Evolutionary conservation across 495 filamentous ascomycete genomes (phyloP).

Genomic region (Achaetomiella virescens): DNA sequence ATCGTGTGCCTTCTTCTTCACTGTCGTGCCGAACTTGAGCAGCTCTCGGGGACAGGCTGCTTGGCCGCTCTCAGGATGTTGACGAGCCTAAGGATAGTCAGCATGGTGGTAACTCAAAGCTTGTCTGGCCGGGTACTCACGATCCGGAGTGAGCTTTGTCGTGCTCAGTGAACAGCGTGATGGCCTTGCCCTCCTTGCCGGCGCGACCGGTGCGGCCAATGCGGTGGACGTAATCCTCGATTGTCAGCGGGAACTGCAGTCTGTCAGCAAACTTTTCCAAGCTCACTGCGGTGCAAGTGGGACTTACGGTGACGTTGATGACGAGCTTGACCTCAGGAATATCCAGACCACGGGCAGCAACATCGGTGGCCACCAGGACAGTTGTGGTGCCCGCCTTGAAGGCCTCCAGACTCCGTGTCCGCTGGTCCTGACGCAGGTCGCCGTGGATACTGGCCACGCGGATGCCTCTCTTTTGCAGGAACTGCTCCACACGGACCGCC

Average conservation of each 20-base stretch:
- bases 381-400: conserved; percentile 86
- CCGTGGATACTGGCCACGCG: conserved; percentile 86
- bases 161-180: conserved; percentile 90
- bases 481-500: conserved; percentile 75
- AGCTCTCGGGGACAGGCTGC: conserved; percentile 84
- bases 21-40: conserved; percentile 92
- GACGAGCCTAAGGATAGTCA: conserved; percentile 50
- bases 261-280: neutral
- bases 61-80: conserved; percentile 87
- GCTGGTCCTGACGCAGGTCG: conserved; percentile 75
- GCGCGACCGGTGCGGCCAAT: conserved; percentile 93
- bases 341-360: conserved; percentile 91
- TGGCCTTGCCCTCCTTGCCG: conserved; percentile 80
- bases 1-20: conserved; percentile 95
- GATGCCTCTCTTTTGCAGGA: conserved; percentile 68
- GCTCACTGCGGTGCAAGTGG: conserved; percentile 23
- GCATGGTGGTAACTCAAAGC: conserved; percentile 2
- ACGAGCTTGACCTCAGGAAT: conserved; percentile 91
- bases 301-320: conserved; percentile 66
- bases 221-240: conserved; percentile 95
- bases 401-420: conserved; percentile 72
- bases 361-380: conserved; percentile 91
- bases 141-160: conserved; percentile 84
- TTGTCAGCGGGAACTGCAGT: conserved; percentile 52
- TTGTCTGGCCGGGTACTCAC: conserved; percentile 44